Evolutionary conservation across 2,329 filamentous ascomycete genomes (phyloP), one percentile per base, ranked within the genome.

Genomic region (Botrytis tulipae): DNA sequence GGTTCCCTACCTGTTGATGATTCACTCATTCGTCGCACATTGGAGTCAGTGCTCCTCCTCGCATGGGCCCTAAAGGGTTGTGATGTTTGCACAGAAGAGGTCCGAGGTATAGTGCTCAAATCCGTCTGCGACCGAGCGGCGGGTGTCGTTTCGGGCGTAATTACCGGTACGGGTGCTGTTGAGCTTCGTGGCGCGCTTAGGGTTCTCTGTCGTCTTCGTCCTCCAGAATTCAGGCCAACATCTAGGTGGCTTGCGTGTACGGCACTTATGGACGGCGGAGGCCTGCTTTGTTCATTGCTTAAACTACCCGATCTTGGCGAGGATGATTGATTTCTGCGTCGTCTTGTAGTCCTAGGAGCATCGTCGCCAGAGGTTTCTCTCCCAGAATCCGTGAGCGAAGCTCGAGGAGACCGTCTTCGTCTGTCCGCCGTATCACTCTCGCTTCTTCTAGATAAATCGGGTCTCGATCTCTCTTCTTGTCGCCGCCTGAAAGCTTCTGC

Each of bases 401-500:
- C 72, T 63, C 76, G 75, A 48, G 73, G 76, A n/a, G 78, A 76
- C 37, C 80, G 61, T 73, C 82, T 74, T 79, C 80, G 71, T 72
- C 81, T 72, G 29, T 51, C 57, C 44, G 46, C 60, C 42, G 57
- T 48, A 37, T 80, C 79, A 42, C 74, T 80, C n/a, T 74, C 80
- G 83, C 76, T 73, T 74, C 85, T 85, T 77, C 85, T 83, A 18
- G 82, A 81, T 32, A 83, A 78, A 78, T 87, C 85, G 42, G 76
- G 83, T 20, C 87, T 85, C n/a, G 85, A 81, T 74, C 88, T 84
- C 75, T 91, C 89, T 61, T 87, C 88, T 79, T 97, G 93, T 44
- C 93, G 87, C 75, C 93, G 88, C 73, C 93, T 86, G 80, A 97
- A 97, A 2, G 94, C 94, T 79, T 97, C 93, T 2, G 94, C 95